phyloP scores from a whole-genome alignment of 306 rosid species.

The Cicer bijugum region DNA sequence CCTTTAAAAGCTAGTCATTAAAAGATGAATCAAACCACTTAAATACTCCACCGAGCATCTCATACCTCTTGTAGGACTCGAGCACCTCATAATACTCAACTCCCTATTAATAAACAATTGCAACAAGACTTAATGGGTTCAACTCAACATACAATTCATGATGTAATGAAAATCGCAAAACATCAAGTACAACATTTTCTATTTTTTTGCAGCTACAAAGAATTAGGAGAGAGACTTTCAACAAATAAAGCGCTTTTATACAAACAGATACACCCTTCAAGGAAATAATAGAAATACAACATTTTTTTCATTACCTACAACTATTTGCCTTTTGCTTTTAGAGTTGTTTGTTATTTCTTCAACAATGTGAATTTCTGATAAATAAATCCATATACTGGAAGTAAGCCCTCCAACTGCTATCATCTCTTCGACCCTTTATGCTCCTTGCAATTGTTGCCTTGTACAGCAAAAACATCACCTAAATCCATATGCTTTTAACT shows the following conservation, averaged over 20 bases:
- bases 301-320: conserved; percentile 11
- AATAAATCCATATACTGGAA: not conserved
- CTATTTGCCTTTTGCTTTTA: conserved; percentile 23
- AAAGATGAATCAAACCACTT: too few species aligned
- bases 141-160: not conserved
- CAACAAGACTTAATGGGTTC: not conserved
- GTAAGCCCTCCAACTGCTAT: not conserved
- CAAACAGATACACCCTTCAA: conserved; percentile 39
- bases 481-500: conserved; percentile 32
- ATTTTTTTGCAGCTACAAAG: conserved; percentile 2
- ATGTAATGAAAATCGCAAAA: conserved; percentile 39
- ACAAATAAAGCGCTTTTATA: conserved; percentile 14
- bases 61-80: too few species aligned
- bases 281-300: not conserved
- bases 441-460: conserved; percentile 27
- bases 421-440: not conserved
- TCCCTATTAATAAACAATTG: not conserved
- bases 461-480: conserved; percentile 41
- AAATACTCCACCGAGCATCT: not conserved
- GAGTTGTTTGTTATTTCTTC: conserved; percentile 14
- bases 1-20: too few species aligned
- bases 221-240: not conserved
- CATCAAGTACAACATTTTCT: conserved; percentile 11
- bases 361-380: not conserved
- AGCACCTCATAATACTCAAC: too few species aligned